phyloP scores from a whole-genome alignment of 2,329 filamentous ascomycete species.

The Fusarium citri region DNA sequence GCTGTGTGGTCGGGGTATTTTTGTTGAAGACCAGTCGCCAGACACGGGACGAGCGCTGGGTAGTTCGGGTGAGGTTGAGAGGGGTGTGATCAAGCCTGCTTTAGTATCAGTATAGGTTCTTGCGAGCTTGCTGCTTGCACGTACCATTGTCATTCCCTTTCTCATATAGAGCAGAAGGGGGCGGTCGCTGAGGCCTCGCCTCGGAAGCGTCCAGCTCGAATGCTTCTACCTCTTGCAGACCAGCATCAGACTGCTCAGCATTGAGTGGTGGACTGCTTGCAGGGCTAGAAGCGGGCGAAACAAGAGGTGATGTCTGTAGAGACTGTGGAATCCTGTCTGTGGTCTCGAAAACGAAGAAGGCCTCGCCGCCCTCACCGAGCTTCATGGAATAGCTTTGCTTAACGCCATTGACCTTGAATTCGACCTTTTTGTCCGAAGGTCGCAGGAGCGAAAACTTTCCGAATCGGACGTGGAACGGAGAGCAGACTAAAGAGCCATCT shows the following conservation, averaged over 20 bases:
- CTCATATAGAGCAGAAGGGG: slow-evolving; percentile 56
- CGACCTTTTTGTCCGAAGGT: slow-evolving; percentile 98
- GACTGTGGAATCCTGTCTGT: slow-evolving; percentile 91
- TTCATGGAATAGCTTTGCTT: slow-evolving; percentile 99
- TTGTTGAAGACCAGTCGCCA: slow-evolving; percentile 62
- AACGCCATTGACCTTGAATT: slow-evolving; percentile 92
- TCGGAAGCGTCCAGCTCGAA: slow-evolving; percentile 70
- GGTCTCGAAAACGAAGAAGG: slow-evolving; percentile 99
- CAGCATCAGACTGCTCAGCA: slow-evolving; percentile 49
- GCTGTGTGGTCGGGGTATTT: slow-evolving; percentile 60
- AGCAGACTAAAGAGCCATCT: slow-evolving; percentile 89
- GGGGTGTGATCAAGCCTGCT: slow-evolving; percentile 62
- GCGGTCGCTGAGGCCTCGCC: slow-evolving; percentile 56
- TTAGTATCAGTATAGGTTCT: slow-evolving; percentile 8
- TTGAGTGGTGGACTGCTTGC: slow-evolving; percentile 81
- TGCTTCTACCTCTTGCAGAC: slow-evolving; percentile 75
- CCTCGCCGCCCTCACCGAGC: slow-evolving; percentile 94
- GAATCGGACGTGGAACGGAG: slow-evolving; percentile 98
- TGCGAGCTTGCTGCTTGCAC: not conserved
- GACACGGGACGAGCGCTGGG: slow-evolving; percentile 59
- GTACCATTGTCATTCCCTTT: slow-evolving; percentile 49
- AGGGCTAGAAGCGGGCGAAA: slow-evolving; percentile 90
- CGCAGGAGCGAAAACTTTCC: slow-evolving; percentile 97
- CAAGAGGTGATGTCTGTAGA: slow-evolving; percentile 92
- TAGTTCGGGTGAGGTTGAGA: slow-evolving; percentile 65